Base-by-base conservation (phyloP, 2,329 filamentous ascomycete genomes). In the Dothideomycetes sp. region DNA sequence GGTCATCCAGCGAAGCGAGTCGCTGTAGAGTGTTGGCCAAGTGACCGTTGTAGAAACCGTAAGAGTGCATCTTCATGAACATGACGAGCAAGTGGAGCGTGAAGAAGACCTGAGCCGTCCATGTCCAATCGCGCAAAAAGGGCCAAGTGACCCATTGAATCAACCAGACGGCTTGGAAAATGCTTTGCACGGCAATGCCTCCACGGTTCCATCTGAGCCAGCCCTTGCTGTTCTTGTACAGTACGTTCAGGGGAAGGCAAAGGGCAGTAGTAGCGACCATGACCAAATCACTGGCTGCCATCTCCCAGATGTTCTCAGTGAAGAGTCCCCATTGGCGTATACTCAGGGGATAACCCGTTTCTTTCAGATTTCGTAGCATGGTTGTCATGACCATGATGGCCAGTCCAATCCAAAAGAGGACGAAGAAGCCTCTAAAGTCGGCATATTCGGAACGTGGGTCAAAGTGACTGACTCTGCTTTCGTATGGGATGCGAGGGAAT, bases 11-110 rank as follows among this genome's bases (percentile, higher is more conserved):
- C 28, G 78, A 78, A 42, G 75, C 76, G 10, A 98, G 71, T 9
- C 86, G 80, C 56, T 82, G 80, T 60, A 93, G 77, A 0, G 86
- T 93, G 60, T 91, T 85, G 51, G 82, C 84, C 12, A 98, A 70
- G 61, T 98, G 91, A 9, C 91, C 91, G 54, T 95, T 96, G 68
- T 98, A 98, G 62, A 96, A 98, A 17, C 86, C 84, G 57, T 94
- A 98, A 5, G 88, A 95, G 61, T 98, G 91, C 78, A 96, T 91
- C 70, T 98, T 98, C 91, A 98, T 98, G 36, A 95, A 78, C 15
- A 98, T 71, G 6, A 85, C 82, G 63, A 98, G 78, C 30, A 87
- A 82, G 62, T 98, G 91, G 23, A 98, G 70, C 9, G 88, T 82
- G 52, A 98, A 76, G 61, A 93, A 98, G 27, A 98, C 91, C 57